Base-by-base conservation (phyloP, 2,329 filamentous ascomycete genomes). In the Neophaeococcomyces aloes region DNA sequence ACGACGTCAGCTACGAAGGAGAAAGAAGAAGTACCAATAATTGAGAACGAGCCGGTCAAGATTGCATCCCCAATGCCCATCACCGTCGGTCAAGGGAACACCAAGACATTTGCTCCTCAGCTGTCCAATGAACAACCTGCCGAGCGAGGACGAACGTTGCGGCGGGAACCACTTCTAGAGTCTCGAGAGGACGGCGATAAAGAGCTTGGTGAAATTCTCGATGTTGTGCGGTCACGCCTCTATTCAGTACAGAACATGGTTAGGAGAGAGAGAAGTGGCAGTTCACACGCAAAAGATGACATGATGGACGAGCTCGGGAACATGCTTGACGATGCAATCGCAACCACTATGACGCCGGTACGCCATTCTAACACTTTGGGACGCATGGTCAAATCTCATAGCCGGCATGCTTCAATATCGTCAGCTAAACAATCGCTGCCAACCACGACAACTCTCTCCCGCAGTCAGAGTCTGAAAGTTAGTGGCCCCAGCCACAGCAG, bases 301-400 rank as follows among this genome's bases (percentile, higher is more conserved):
- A 50, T 50, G 17, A 32, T 56, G 43, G 49, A 48, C 39, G 52
- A 56, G 37, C 41, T 56, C 29, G 48, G 49, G 17, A 42, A 40
- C 25, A 53, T 55, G 54, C 33, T 56, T 35, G 52, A 56, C 41
- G 40, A 53, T 48, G 53, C 53, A 7, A 50, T 55, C 34, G 52
- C 27, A 29, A 37, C 29, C 33, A 42, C 33, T 40, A 47, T 29
- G 44, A 38, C 17, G 31, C 44, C 15, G 42, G 45, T 31, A 34
- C 23, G 21, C 38, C 49, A 31, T 19, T 39, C 33, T n/a, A n/a
- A n/a, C n/a, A n/a, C n/a, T n/a, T n/a, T n/a, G n/a, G n/a, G n/a
- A n/a, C n/a, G n/a, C n/a, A n/a, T n/a, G n/a, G n/a, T n/a, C n/a
- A n/a, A n/a, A n/a, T n/a, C n/a, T n/a, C n/a, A n/a, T n/a, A n/a